Base-by-base conservation (phyloP, 176 grass and related monocot species). In the Poa pratensis region DNA sequence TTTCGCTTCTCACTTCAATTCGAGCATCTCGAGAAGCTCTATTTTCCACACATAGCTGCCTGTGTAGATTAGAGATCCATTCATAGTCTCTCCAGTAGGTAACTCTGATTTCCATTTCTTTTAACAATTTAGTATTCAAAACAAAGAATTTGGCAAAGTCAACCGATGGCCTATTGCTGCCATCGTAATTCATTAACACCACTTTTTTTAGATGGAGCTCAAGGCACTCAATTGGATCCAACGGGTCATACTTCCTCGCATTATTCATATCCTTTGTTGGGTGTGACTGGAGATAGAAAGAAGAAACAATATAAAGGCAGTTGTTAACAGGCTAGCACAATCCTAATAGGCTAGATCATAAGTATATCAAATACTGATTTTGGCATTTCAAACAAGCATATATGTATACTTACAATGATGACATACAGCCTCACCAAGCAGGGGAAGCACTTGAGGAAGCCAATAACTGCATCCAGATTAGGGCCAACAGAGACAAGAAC, bases 81-180 rank as follows among this genome's bases (percentile, higher is more conserved):
- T 26, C 15, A 13, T 27, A 13, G n/a, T 26, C 3, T 3, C 3
- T 2, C 6, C 26, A 0, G 6, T 9, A 9, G 8, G 15, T 7
- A 18, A n/a, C 7, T 64, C 26, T 0, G 17, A 39, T 69, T 69
- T 69, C 18, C 66, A 69, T 69, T 42, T 37, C 34, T 40, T 42
- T 40, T 20, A 81, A 46, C 19, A 54, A 28, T 52, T 68, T 52
- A 6, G 63, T 32, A 67, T 69, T 81, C 45, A 67, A 11, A 37
- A 81, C 11, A 69, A 81, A 69, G 46, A 53, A 81, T 20, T 54
- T 81, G 46, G 79, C 79, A 39, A 81, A 69, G 61, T 35, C 26
- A 69, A 69, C 46, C 37, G 20, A 12, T 17, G 62, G 19, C 26
- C 2, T 65, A 20, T 3, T 16, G 27, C 1, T 37, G 63, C 61